Percentiles rank a stretch among this genome's conserved stretches.
Conservation (phyloP, 805 yeast species). For the Candida odintsovae region DNA sequence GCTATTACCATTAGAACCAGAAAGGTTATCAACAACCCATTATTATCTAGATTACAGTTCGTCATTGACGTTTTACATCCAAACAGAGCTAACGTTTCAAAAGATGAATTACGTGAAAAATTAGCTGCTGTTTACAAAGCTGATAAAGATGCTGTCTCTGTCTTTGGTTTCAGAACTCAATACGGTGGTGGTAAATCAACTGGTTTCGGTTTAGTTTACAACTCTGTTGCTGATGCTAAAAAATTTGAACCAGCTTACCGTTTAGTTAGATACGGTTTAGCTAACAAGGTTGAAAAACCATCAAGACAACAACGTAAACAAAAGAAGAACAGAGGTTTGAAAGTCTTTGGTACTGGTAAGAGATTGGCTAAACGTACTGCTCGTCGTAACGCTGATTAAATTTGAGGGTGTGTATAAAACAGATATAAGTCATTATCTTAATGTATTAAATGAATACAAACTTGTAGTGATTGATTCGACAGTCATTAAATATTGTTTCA, state of each 20-base stretch:
- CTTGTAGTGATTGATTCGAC: no score
- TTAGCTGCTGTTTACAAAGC: slow-evolving; percentile 85
- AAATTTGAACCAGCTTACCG: slow-evolving; percentile 99
- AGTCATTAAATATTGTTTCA: no score
- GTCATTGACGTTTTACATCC: slow-evolving; percentile 99
- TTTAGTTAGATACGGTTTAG: slow-evolving; percentile 98
- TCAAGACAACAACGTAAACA: slow-evolving; percentile 99
- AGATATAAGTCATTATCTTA: slow-evolving; percentile 7
- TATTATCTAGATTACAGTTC: slow-evolving; percentile 98
- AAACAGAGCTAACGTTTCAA: slow-evolving; percentile 97
- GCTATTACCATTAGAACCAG: slow-evolving; percentile 99
- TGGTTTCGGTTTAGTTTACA: slow-evolving; percentile 98
- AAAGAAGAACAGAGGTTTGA: slow-evolving; percentile 99
- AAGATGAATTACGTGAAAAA: slow-evolving; percentile 97
- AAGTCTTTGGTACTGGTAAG: slow-evolving; percentile 97
- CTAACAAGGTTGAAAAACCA: slow-evolving; percentile 91
- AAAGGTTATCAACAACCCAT: slow-evolving; percentile 97
- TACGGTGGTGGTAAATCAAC: slow-evolving; percentile 99
- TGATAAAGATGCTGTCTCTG: slow-evolving; percentile 92
- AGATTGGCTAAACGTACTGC: slow-evolving; percentile 90
- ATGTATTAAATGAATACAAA: slow-evolving; percentile 1
- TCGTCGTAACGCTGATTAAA: slow-evolving; percentile 81
- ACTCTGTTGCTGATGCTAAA: slow-evolving; percentile 95
- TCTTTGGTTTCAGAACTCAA: slow-evolving; percentile 98
- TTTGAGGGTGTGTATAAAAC: slow-evolving; percentile 4